Evolutionary conservation across 306 rosid genomes (phyloP).

Genomic region (Rosa multiflora): DNA sequence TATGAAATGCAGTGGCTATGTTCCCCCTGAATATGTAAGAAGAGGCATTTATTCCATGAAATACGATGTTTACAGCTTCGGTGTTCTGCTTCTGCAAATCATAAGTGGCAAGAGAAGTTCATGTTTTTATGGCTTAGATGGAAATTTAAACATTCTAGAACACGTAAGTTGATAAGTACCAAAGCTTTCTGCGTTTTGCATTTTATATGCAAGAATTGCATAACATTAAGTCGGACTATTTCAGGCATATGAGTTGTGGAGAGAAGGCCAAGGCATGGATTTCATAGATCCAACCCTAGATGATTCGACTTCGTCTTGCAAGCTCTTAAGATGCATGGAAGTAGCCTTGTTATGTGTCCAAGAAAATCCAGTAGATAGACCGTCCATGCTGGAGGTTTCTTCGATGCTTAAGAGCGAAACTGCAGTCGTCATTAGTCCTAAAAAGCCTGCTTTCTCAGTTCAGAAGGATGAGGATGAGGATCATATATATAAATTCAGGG

Average conservation of each 20-base stretch:
- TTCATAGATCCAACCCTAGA: constrained; percentile 33
- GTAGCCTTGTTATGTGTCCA: constrained; percentile 39
- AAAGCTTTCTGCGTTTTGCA: background rate
- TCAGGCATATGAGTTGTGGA: constrained; percentile 48
- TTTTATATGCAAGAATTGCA: background rate
- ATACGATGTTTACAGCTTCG: constrained; percentile 38
- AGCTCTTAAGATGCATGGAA: constrained; percentile 29
- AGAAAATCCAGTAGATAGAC: constrained; percentile 36
- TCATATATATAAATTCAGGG: background rate
- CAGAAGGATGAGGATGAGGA: background rate
- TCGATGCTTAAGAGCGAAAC: constrained; percentile 38
- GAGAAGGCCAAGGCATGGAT: constrained; percentile 27
- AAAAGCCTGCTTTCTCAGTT: constrained; percentile 33
- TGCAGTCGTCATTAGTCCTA: constrained; percentile 3
- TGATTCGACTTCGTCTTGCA: constrained; percentile 26
- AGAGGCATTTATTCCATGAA: constrained; percentile 36
- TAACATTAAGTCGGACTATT: background rate
- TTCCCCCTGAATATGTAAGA: constrained; percentile 28
- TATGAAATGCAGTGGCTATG: constrained; percentile 31
- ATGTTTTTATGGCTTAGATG: constrained; percentile 4
- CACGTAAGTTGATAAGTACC: constrained; percentile 24
- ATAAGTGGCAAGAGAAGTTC: constrained; percentile 34
- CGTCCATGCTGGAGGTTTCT: constrained; percentile 33
- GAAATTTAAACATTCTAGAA: constrained; percentile 22
- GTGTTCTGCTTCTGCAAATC: constrained; percentile 39